phyloP scores from a whole-genome alignment of 345 rosid genomes.

The Eucalyptus microcorys region DNA sequence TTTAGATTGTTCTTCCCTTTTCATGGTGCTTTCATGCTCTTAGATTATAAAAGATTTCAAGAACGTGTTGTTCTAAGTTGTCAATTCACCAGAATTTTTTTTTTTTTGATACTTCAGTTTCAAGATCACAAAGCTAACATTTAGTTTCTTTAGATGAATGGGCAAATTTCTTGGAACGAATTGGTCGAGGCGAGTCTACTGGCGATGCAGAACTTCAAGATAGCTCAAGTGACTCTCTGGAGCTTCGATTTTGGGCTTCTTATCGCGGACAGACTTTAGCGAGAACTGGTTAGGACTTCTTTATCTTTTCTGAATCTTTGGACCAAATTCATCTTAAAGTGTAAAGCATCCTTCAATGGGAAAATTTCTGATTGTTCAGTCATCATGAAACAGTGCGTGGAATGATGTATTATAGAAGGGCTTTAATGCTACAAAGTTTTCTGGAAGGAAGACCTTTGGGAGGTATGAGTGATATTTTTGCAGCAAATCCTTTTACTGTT shows the following conservation, averaged over 20 bases:
- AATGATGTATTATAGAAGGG: conserved; percentile 99
- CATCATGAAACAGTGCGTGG: conserved; percentile 69
- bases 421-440: conserved; percentile 92
- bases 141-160: conserved; percentile 61
- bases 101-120: background rate
- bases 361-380: background rate
- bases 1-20: background rate
- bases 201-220: conserved; percentile 66
- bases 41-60: background rate
- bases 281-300: conserved; percentile 60
- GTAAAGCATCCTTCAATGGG: background rate
- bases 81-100: background rate
- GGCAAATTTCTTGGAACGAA: conserved; percentile 95
- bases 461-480: conserved; percentile 28
- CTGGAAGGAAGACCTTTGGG: conserved; percentile 68
- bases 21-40: background rate
- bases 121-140: background rate
- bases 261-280: conserved; percentile 97
- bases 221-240: conserved; percentile 72
- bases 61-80: background rate
- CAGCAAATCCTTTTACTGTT: background rate
- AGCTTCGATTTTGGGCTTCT: conserved; percentile 97
- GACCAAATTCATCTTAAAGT: background rate
- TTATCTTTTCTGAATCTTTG: background rate
- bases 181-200: conserved; percentile 60